Base-by-base conservation (phyloP, 257 asterid genomes). In the Nicotiana otophora region DNA sequence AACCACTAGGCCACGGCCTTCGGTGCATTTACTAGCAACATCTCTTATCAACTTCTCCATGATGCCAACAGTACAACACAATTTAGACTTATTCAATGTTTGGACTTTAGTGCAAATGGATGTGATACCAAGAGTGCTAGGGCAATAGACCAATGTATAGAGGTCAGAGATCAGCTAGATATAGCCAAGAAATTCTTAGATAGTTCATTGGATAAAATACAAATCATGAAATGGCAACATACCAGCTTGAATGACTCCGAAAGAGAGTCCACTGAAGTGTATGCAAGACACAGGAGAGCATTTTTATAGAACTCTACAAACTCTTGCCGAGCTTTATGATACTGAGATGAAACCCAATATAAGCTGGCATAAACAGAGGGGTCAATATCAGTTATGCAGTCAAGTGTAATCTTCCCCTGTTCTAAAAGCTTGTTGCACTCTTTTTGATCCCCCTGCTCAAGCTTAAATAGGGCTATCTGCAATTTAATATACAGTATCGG, bases 351-450 rank as follows among this genome's bases (percentile, higher is more conserved):
- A 78, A 93, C 91, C 99, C 99, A 96, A 83, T 94, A 96, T 84
- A 86, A 93, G 88, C 90, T 93, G 81, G 99, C 97, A 89, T 94
- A 92, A 67, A 94, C 99, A 42, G 98, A 88, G 36, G 99, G 99
- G 90, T 94, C 99, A 83, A 96, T 93, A 84, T 93, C 99, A 23
- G 99, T 96, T 98, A 96, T 93, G 89, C 97, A 93, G 86, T 94
- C 97, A 77, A 96, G 92, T 39, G 98, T 91, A 81, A 91, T 89
- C 91, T 94, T 96, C 67, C 99, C 99, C 83, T 93, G 98, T 2
- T 93, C 97, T 62, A 96, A 82, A 84, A 92, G 95, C 16, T 91
- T 92, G 87, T 96, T 96, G 94, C 97, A 91, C 85, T 91, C 98
- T 81, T 96, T 96, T 77, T 88, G 86, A 85, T 94, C 93, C 84